Percentiles rank a stretch among this genome's conserved stretches.
Conservation (phyloP, 441 rosid genomes). For the Flueggea neowawraea region DNA sequence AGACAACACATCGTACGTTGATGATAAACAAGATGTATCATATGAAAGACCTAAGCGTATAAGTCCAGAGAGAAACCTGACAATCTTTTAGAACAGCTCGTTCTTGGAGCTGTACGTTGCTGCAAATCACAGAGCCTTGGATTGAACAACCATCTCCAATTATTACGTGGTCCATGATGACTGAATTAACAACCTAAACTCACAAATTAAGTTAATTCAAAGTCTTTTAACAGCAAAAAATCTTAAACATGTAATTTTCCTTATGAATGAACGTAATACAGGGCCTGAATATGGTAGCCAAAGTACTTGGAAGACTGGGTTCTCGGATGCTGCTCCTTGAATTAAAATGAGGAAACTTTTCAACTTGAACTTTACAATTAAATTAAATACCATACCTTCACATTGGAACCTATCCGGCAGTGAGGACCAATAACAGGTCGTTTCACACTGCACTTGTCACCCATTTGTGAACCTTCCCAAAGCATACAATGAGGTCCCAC, state of each 20-base stretch:
- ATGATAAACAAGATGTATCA: background rate
- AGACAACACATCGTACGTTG: slow-evolving; percentile 2
- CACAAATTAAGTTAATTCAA: background rate
- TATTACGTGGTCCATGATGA: slow-evolving; percentile 84
- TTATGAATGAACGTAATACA: no score
- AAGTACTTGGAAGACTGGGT: no score
- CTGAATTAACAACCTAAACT: slow-evolving; percentile 77
- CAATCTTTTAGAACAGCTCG: slow-evolving; percentile 81
- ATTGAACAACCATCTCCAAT: slow-evolving; percentile 91
- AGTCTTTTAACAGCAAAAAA: background rate
- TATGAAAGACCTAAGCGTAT: background rate
- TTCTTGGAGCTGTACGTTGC: slow-evolving; percentile 91
- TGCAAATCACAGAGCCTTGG: slow-evolving; percentile 89
- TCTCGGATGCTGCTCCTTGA: no score
- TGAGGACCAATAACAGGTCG: slow-evolving; percentile 95
- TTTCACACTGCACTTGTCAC: slow-evolving; percentile 93
- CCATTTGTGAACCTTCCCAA: slow-evolving; percentile 94
- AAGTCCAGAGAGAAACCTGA: slow-evolving; percentile 42
- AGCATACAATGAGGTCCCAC: slow-evolving; percentile 92
- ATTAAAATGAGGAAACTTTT: background rate
- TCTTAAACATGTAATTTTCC: no score
- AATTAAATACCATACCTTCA: slow-evolving; percentile 55
- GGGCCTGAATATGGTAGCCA: no score
- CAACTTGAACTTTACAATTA: background rate
- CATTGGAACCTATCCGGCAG: slow-evolving; percentile 95